These are phyloP conservation scores for Diplosphaera chodatii DNA, from an alignment of 139 green algal species.

Conservation along the genomic window DNA sequence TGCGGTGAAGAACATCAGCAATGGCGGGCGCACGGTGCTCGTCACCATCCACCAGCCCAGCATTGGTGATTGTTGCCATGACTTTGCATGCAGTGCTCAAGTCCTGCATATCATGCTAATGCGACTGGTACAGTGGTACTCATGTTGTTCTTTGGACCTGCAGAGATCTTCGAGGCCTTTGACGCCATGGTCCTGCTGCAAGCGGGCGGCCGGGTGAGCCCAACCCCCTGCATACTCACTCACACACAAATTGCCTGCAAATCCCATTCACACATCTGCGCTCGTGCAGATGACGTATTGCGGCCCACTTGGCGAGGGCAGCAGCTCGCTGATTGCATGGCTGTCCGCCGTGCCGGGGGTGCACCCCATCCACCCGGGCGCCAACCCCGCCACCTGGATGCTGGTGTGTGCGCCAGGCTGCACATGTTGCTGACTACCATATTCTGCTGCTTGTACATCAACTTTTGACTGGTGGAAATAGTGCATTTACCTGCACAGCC, in stretches of 20 bases:
- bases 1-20: conserved; percentile 53
- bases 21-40: conserved; percentile 67
- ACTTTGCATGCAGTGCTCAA: no score
- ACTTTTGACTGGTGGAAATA: no score
- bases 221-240: no score
- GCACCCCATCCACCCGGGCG: conserved; percentile 25
- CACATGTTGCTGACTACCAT: no score
- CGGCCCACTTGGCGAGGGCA: conserved; percentile 63
- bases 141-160: no score
- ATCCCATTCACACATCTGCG: no score
- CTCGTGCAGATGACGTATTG: conserved; percentile 65
- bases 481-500: no score
- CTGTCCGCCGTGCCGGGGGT: conserved; percentile 38
- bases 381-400: conserved; percentile 48
- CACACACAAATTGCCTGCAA: no score
- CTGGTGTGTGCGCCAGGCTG: no score
- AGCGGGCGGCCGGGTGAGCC: conserved; percentile 42
- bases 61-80: conserved; percentile 18
- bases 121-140: no score
- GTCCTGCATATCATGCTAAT: no score
- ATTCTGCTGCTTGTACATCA: no score
- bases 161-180: conserved; percentile 57
- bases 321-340: conserved; percentile 56
- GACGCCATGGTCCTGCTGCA: conserved; percentile 72
- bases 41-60: conserved; percentile 89